Percentiles rank a stretch among this genome's conserved stretches.
These are phyloP conservation scores for Mycosphaerella sp. DNA, from an alignment of 2,329 filamentous ascomycete genomes.

Conservation along the genomic window DNA sequence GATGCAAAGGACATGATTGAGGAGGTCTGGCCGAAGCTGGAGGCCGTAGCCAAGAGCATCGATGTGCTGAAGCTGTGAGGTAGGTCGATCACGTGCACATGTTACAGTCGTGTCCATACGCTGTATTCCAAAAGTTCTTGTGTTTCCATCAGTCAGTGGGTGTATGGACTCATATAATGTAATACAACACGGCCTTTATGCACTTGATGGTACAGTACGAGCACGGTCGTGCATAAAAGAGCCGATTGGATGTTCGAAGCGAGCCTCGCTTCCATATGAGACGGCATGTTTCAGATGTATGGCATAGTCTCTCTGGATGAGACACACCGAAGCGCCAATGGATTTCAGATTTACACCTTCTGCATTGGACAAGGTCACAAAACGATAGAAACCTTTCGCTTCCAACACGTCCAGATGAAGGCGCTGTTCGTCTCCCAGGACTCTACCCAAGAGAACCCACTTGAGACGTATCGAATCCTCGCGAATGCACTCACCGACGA, in stretches of 20 bases:
- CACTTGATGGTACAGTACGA: background rate
- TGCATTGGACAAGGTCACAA: constrained; percentile 1
- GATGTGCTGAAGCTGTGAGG: constrained; percentile 34
- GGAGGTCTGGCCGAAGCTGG: constrained; percentile 50
- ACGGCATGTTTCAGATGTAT: constrained; percentile 3
- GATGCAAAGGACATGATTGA: constrained; percentile 19
- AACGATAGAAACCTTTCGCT: background rate
- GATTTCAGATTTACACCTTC: background rate
- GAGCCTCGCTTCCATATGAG: constrained; percentile 4
- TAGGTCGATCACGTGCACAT: background rate
- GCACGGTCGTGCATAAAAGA: background rate
- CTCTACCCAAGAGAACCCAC: background rate
- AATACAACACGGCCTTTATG: background rate
- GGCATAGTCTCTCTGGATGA: background rate
- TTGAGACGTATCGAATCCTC: too few relatives aligned
- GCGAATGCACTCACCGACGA: too few relatives aligned
- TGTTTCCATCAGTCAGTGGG: background rate
- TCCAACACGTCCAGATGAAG: background rate
- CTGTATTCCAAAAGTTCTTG: background rate
- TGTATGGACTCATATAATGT: background rate
- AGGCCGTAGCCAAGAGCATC: constrained; percentile 24
- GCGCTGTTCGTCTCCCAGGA: background rate
- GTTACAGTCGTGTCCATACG: background rate
- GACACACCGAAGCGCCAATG: background rate
- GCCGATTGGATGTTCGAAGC: constrained; percentile 1